Base-by-base conservation (phyloP, 2,329 filamentous ascomycete genomes). In the Leptographium lundbergii region DNA sequence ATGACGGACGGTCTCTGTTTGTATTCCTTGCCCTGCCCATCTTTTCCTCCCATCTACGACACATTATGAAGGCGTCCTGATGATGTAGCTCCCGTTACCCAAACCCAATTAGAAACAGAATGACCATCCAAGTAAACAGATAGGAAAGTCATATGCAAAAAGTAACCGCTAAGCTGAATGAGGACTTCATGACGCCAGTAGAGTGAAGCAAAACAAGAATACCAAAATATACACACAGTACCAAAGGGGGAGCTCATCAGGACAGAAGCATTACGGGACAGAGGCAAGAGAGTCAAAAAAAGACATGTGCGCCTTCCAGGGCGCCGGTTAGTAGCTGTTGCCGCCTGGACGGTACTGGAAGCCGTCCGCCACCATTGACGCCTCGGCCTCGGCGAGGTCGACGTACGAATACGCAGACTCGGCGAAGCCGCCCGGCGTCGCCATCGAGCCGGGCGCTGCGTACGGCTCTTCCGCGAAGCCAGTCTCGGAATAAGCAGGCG, bases 341-440 rank as follows among this genome's bases (percentile, higher is more conserved):
- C 36, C 24, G 10, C 32, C 25, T 24, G 73, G 72, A 3, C 67
- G 68, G 62, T 73, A 74, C 60, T 71, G 68, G 64, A 74, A 74
- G 24, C 75, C 76, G 60, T 78, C 75, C 1, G 71, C 67, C n/a
- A 77, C 70, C 32, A 76, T 67, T 11, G 69, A 69, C 22, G 71
- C 70, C 52, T 63, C 63, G 6, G 60, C 63, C 32, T n/a, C 55
- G 56, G 54, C 54, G 57, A 58, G 50, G 39, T 56, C 42, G 19
- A 56, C 60, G 32, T 63, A 63, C 10, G 47, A n/a, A 17, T 57
- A 57, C 25, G 17, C 36, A 14, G 54, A 48, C 34, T 52, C 39
- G 6, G 54, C 6, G 14, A 45, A 55, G 22, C 53, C 53, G n/a
- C 29, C 27, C 7, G 17, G 19, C 11, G 54, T 24, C 27, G 32